A percentile compares a stretch with the other conserved stretches of the same genome.
These are phyloP conservation scores for Populus pruinosa DNA, from an alignment of 345 rosid species.

Conservation along the genomic window DNA sequence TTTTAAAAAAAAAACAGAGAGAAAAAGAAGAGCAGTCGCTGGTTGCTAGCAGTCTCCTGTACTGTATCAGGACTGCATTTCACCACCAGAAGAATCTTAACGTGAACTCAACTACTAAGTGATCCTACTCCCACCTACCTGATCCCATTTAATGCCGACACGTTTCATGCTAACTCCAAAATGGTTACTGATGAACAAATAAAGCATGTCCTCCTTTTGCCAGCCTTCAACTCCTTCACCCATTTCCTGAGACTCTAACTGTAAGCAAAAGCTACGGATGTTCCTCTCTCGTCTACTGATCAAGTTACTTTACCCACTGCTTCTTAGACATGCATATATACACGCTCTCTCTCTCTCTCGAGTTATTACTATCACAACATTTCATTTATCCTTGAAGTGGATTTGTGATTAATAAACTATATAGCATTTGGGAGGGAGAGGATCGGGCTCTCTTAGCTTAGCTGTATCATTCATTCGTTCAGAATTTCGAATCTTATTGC, in stretches of 20 bases:
- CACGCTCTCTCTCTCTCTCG: not conserved
- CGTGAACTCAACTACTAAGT: slow-evolving; percentile 17
- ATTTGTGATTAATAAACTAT: not conserved
- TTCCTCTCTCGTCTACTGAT: not conserved
- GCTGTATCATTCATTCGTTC: not conserved
- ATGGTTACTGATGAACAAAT: not conserved
- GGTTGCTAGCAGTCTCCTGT: no score
- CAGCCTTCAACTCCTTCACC: slow-evolving; percentile 30
- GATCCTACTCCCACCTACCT: not conserved
- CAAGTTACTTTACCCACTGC: not conserved
- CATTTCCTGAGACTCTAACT: slow-evolving; percentile 12
- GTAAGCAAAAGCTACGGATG: not conserved
- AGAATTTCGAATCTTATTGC: not conserved
- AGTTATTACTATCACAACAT: not conserved
- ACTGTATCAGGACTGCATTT: not conserved
- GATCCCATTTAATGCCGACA: slow-evolving; percentile 8
- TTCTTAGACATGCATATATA: not conserved
- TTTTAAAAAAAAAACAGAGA: no score
- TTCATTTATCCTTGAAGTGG: not conserved
- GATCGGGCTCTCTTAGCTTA: not conserved
- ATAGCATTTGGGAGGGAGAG: no score
- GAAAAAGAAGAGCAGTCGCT: not conserved
- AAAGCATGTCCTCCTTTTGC: not conserved
- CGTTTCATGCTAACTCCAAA: slow-evolving; percentile 6
- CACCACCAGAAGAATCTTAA: not conserved